Conservation (phyloP, 2,329 filamentous ascomycete genomes). For the Sarocladium strictum region DNA sequence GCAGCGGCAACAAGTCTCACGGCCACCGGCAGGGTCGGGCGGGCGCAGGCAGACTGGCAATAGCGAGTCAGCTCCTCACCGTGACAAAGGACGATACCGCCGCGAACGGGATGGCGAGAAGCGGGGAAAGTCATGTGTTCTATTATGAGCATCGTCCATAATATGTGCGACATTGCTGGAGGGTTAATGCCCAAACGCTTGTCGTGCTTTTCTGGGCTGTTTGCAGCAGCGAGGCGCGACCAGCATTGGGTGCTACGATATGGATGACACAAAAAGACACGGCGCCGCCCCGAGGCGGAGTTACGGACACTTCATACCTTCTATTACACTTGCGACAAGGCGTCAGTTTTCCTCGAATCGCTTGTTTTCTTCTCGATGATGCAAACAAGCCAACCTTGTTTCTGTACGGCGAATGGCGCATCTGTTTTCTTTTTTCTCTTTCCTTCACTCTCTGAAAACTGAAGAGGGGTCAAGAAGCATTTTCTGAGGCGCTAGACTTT, state of each 20-base stretch:
- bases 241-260: slow-evolving; percentile 3
- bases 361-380: slow-evolving; percentile 1
- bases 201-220: background rate
- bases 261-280: slow-evolving; percentile 10
- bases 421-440: background rate
- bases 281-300: slow-evolving; percentile 5
- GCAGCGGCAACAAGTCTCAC: slow-evolving; percentile 59
- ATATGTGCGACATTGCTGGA: background rate
- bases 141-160: slow-evolving; percentile 28
- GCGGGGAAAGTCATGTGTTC: slow-evolving; percentile 30
- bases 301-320: background rate
- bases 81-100: slow-evolving; percentile 22
- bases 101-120: slow-evolving; percentile 30
- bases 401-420: slow-evolving; percentile 12
- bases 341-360: background rate
- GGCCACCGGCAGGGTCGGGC: slow-evolving; percentile 28
- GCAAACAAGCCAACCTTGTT: slow-evolving; percentile 7
- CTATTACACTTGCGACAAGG: slow-evolving; percentile 5
- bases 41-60: slow-evolving; percentile 33
- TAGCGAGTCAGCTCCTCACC: slow-evolving; percentile 27
- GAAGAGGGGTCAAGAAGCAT: slow-evolving; percentile 10
- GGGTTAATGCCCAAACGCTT: background rate
- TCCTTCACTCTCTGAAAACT: too few relatives aligned
- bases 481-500: slow-evolving; percentile 9
- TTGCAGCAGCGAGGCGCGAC: background rate